A percentile compares a stretch with the other conserved stretches of the same genome.
Conservation (phyloP, 2,329 filamentous ascomycete genomes). For the Colletotrichum nymphaeae region DNA sequence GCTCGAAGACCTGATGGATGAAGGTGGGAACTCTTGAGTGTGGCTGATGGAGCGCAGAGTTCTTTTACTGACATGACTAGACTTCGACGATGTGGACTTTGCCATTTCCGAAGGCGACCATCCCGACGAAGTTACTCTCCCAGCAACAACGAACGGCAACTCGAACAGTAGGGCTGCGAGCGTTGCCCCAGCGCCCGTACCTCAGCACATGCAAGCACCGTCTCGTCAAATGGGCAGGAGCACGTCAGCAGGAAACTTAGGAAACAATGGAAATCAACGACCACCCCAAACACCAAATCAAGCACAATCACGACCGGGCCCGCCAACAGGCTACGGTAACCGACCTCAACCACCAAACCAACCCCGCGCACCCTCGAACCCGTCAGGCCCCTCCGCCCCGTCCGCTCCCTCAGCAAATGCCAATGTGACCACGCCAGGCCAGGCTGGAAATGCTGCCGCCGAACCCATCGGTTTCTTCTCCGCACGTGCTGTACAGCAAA, state of each 20-base stretch:
- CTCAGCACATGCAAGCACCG: constrained; percentile 51
- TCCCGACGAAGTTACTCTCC: constrained; percentile 79
- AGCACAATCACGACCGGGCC: constrained; percentile 40
- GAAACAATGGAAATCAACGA: constrained; percentile 38
- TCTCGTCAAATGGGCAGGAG: constrained; percentile 45
- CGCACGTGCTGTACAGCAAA: constrained; percentile 70
- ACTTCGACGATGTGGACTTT: constrained; percentile 84
- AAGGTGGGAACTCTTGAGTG: constrained; percentile 49
- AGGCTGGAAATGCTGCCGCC: constrained; percentile 39
- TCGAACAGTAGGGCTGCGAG: constrained; percentile 37
- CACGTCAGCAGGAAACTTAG: constrained; percentile 44
- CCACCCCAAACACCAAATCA: constrained; percentile 51
- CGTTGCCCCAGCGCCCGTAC: constrained; percentile 39
- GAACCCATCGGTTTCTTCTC: constrained; percentile 76
- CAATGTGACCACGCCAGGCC: constrained; percentile 38
- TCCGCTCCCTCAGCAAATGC: constrained; percentile 24
- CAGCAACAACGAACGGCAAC: constrained; percentile 48
- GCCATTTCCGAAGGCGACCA: constrained; percentile 76
- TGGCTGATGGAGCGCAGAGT: neutral
- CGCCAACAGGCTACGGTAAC: constrained; percentile 38
- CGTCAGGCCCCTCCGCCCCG: constrained; percentile 31
- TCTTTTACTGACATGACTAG: constrained; percentile 44
- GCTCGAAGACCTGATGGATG: constrained; percentile 61
- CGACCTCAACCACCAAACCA: constrained; percentile 37
- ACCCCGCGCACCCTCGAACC: constrained; percentile 36